Conservation (phyloP, 2,329 filamentous ascomycete species). For the Helminthosporium solani region DNA sequence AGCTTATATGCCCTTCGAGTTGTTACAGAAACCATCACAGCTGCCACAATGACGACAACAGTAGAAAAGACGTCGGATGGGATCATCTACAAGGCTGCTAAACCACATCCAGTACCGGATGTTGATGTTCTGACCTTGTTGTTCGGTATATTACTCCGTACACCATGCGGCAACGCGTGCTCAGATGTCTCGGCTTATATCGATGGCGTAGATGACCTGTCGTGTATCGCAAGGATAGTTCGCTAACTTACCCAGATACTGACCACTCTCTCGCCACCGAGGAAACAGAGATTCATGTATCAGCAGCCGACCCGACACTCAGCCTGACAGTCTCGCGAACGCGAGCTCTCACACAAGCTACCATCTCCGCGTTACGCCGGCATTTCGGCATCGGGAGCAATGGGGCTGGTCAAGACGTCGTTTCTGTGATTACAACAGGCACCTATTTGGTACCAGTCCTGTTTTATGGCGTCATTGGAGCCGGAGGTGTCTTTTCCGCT, state of each 20-base stretch:
- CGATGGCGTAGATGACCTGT: no score
- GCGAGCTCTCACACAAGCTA: constrained; percentile 51
- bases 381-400: constrained; percentile 54
- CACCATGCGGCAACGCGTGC: no score
- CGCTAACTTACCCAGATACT: constrained; percentile 17
- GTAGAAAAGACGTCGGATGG: constrained; percentile 34
- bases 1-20: not conserved
- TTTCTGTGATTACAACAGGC: constrained; percentile 58
- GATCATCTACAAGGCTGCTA: constrained; percentile 33
- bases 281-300: constrained; percentile 57
- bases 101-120: constrained; percentile 37
- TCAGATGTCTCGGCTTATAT: no score
- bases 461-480: constrained; percentile 59
- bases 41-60: constrained; percentile 30
- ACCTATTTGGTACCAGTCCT: constrained; percentile 56
- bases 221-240: not conserved
- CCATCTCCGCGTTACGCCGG: constrained; percentile 58
- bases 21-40: no score
- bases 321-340: constrained; percentile 55
- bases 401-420: constrained; percentile 52
- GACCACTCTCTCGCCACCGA: constrained; percentile 43
- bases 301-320: constrained; percentile 58
- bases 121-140: constrained; percentile 46
- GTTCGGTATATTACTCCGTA: constrained; percentile 36
- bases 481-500: constrained; percentile 60